Conservation (phyloP, 805 yeast species). For the Metschnikowia noctiluminum region DNA sequence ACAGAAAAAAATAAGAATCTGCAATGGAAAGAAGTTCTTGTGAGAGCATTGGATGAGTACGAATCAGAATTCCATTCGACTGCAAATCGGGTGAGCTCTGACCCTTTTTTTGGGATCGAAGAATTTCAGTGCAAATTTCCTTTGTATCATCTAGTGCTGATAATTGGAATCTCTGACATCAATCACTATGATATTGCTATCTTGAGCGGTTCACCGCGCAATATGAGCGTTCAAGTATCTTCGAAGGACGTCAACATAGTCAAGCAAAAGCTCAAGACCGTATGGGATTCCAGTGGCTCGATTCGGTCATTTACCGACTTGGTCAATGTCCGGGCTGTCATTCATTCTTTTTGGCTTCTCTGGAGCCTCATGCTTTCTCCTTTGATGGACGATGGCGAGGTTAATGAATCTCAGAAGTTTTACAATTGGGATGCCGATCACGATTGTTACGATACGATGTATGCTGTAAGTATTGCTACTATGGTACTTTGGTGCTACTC, state of each 20-base stretch:
- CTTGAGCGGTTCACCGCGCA: constrained; percentile 77
- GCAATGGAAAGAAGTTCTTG: constrained; percentile 65
- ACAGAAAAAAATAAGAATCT: constrained; percentile 22
- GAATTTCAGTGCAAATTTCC: constrained; percentile 54
- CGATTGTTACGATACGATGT: constrained; percentile 37
- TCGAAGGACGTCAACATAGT: constrained; percentile 33
- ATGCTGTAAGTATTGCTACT: constrained; percentile 36
- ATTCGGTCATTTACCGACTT: constrained; percentile 22
- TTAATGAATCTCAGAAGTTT: constrained; percentile 10
- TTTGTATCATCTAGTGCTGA: constrained; percentile 70
- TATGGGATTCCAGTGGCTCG: constrained; percentile 24
- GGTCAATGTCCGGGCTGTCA: constrained; percentile 33
- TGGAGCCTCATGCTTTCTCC: constrained; percentile 39
- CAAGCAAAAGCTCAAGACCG: constrained; percentile 29
- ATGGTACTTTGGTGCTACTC: constrained; percentile 41
- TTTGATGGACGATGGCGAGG: constrained; percentile 16
- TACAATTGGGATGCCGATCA: constrained; percentile 31
- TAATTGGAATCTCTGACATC: constrained; percentile 55
- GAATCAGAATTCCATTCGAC: constrained; percentile 39
- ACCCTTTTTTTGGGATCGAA: constrained; percentile 7
- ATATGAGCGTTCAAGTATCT: constrained; percentile 43
- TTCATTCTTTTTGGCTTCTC: constrained; percentile 38
- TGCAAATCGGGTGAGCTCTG: not conserved
- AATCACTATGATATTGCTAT: constrained; percentile 78
- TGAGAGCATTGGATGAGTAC: constrained; percentile 72